These are phyloP conservation scores for Paragyromitra xinjiangensis DNA, from an alignment of 495 filamentous ascomycete genomes.

Conservation along the genomic window DNA sequence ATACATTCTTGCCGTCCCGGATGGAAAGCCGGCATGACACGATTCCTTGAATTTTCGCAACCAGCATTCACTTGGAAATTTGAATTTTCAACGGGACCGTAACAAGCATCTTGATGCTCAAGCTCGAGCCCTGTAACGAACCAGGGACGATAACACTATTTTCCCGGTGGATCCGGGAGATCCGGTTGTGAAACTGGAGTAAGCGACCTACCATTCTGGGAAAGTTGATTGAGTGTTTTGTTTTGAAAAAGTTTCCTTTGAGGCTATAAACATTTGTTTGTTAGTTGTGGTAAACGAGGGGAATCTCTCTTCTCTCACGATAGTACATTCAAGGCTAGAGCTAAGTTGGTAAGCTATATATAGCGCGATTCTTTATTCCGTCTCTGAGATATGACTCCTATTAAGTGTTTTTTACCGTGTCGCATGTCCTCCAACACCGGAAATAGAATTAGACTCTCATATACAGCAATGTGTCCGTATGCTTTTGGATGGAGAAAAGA, in stretches of 20 bases:
- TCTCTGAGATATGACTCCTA: too few species aligned
- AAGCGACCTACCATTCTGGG: background rate
- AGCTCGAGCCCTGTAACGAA: background rate
- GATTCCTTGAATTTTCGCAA: background rate
- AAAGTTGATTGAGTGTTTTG: background rate
- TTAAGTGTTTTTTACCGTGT: too few species aligned
- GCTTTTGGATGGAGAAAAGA: too few species aligned
- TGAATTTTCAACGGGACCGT: background rate
- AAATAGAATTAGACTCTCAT: too few species aligned
- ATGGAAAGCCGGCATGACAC: background rate
- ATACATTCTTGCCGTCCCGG: background rate
- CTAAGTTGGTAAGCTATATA: too few species aligned
- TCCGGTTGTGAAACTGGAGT: background rate
- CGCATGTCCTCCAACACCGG: too few species aligned
- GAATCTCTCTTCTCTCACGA: too few species aligned
- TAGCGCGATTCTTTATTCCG: too few species aligned
- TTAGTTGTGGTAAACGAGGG: too few species aligned
- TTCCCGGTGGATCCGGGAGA: background rate
- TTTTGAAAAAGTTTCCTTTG: background rate
- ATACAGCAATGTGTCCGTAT: too few species aligned
- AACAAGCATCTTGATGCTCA: background rate
- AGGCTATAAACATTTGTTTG: background rate
- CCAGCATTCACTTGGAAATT: background rate
- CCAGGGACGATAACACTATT: background rate
- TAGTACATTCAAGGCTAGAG: too few species aligned